Base-by-base conservation (phyloP, 73 alveolate genomes). In the Symbiodinium natans region DNA sequence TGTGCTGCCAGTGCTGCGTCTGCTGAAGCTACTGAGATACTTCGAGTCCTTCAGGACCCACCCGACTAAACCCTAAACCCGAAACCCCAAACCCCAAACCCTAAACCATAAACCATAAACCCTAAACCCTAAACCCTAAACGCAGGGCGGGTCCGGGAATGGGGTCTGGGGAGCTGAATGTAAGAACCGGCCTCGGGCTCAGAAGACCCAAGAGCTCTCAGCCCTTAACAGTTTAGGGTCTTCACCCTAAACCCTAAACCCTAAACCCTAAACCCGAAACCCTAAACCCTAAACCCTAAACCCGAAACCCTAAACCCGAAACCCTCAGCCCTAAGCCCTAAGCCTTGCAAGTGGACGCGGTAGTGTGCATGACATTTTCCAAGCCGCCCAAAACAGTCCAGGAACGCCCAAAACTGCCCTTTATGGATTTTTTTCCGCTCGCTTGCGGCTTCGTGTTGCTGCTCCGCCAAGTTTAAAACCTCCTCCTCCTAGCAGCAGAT, bases 1-100 rank as follows among this genome's bases (percentile, higher is more conserved):
- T 63, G 80, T 63, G 36, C 33, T 63, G 80, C 80, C 80, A 13
- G 80, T 63, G 80, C 80, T 63, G 80, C 80, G 80, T 6, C 80
- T 63, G 1, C 80, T 63, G 38, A 63, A 63, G 13, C 80, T 63
- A n/a, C 36, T 63, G 36, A 63, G 80, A 63, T 63, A 63, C 80
- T 63, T 63, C 80, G 80, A 63, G 13, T 63, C 80, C 33, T 63
- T 63, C 80, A 63, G 80, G 80, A 27, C 80, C 31, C 39, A 10
- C 13, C 0, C 68, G 6, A 1, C 68, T 17, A 52, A 52, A 52
- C 15, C 21, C 29, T 5, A 17, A n/a, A n/a, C n/a, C n/a, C n/a
- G n/a, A n/a, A n/a, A n/a, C n/a, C n/a, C n/a, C n/a, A n/a, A n/a
- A n/a, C n/a, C 75, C 75, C 19, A 56, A 56, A 25, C 75, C 75